Evolutionary conservation across 768 basidiomycete species (phyloP), one percentile per base, ranked within the genome.

Genomic region (Tephrocybe sp.): DNA sequence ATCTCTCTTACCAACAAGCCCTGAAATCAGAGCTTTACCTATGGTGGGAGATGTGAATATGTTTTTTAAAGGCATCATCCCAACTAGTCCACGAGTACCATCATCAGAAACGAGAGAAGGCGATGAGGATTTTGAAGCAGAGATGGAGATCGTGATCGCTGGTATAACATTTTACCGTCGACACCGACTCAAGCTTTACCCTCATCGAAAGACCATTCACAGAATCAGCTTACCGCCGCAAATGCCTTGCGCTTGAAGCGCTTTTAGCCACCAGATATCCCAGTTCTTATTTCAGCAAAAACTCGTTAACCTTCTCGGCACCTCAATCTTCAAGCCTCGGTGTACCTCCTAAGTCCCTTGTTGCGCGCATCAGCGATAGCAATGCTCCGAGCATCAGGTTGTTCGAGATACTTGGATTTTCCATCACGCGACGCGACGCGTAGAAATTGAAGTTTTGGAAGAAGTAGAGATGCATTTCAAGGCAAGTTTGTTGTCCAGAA

Each of bases 41-140:
- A 94, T 96, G 92, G 71, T 95, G 16, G 95, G 95, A 26, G 95
- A 98, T 63, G 92, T 93, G 28, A 97, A 97, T 65, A 68, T 97
- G 22, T 97, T 97, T 65, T 68, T 96, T 34, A 86, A 87, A 38
- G 83, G 84, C 38, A 55, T 63, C 15, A 65, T 66, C 18, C 61
- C 64, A 27, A 39, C n/a, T 22, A 12, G 9, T 15, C 41, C 46
- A 30, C 40, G 9, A 50, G 44, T 21, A 35, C 34, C 50, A 9
- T 57, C 60, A 16, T 56, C 55, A 9, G 45, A 49, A 16, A 46
- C 25, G 12, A 69, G 69, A 22, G 67, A 58, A 1, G 62, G 60
- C 1, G 68, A 69, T 2, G 61, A 64, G 1, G 67, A 69, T 5
- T 78, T 81, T 47, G 85, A 92, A 54, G 89, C 82, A 2, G 95